Conservation (phyloP, 768 basidiomycete species). For the Omphalotus guepiniiformis region DNA sequence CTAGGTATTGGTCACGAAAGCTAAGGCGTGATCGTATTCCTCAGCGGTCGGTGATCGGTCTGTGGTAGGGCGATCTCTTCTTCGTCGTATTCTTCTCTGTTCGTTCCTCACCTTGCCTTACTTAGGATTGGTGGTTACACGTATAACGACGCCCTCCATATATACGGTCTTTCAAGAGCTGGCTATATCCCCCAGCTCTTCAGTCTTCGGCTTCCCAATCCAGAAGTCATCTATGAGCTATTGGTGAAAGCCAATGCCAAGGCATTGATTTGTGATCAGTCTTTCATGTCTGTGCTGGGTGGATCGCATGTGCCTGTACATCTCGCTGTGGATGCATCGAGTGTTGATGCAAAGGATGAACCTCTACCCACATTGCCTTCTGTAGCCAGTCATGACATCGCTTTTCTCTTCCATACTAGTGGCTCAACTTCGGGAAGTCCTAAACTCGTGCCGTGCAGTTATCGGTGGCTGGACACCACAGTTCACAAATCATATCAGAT, state of each 20-base stretch:
- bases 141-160: slow-evolving; percentile 57
- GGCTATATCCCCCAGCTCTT: slow-evolving; percentile 67
- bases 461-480: slow-evolving; percentile 60
- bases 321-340: slow-evolving; percentile 27
- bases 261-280: slow-evolving; percentile 52
- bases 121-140: slow-evolving; percentile 58
- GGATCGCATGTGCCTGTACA: slow-evolving; percentile 40
- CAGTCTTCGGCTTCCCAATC: slow-evolving; percentile 54
- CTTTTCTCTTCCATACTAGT: slow-evolving; percentile 74
- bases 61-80: slow-evolving; percentile 44
- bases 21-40: slow-evolving; percentile 38
- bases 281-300: slow-evolving; percentile 33
- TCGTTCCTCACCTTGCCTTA: slow-evolving; percentile 12
- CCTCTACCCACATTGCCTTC: slow-evolving; percentile 36
- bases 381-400: slow-evolving; percentile 24
- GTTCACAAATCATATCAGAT: slow-evolving; percentile 56
- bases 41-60: slow-evolving; percentile 51
- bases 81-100: not conserved
- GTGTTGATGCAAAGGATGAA: slow-evolving; percentile 20
- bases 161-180: slow-evolving; percentile 62
- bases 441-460: slow-evolving; percentile 70
- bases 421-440: slow-evolving; percentile 84
- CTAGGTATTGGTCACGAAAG: slow-evolving; percentile 47
- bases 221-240: slow-evolving; percentile 58
- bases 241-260: slow-evolving; percentile 48